phyloP scores from a whole-genome alignment of 257 asterid species.

The Fraxinus anomala region DNA sequence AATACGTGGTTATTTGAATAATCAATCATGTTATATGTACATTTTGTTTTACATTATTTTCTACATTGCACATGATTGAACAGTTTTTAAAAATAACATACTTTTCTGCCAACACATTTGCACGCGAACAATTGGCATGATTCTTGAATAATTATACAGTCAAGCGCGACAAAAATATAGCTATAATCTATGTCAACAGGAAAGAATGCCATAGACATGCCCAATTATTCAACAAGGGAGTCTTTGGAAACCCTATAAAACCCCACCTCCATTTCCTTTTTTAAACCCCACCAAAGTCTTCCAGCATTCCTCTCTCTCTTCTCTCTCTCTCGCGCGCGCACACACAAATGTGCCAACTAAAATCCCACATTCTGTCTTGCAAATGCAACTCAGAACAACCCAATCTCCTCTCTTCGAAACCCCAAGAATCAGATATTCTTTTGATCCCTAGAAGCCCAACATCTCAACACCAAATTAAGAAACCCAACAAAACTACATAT shows the following conservation, averaged over 20 bases:
- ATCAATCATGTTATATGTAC: no score
- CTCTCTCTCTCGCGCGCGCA: background rate
- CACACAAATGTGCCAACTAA: constrained; percentile 21
- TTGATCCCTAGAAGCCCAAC: constrained; percentile 27
- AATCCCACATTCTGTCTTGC: background rate
- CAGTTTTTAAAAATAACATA: no score
- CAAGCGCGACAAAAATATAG: no score
- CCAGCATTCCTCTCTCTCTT: background rate
- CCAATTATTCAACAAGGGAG: background rate
- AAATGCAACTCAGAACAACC: constrained; percentile 11
- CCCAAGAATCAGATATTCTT: constrained; percentile 19
- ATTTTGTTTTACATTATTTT: no score
- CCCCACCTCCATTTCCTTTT: background rate
- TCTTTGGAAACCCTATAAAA: background rate
- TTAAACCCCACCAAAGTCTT: background rate
- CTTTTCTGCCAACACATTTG: no score
- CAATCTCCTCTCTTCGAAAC: background rate
- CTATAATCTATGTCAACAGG: no score
- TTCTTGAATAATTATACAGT: no score
- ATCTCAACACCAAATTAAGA: constrained; percentile 12
- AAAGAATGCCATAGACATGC: no score
- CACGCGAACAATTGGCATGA: no score
- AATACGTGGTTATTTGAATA: no score
- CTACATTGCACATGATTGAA: no score
- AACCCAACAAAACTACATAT: constrained; percentile 3